These are phyloP conservation scores for Psilocybe sp. DNA, from an alignment of 768 basidiomycete genomes.

Conservation along the genomic window DNA sequence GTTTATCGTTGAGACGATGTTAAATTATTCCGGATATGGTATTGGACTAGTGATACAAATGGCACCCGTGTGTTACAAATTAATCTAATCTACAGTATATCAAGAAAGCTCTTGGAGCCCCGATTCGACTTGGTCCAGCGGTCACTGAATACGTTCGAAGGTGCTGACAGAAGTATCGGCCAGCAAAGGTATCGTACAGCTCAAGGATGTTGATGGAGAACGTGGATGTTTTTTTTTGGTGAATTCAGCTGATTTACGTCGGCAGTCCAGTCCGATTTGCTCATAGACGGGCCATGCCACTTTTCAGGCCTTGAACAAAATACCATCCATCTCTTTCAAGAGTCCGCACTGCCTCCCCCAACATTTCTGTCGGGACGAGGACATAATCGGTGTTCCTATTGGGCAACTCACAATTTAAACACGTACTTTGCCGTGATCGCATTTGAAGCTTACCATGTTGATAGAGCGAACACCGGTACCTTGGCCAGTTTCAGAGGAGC, in stretches of 20 bases:
- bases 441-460: constrained; percentile 50
- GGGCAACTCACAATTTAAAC: background rate
- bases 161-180: too few relatives aligned
- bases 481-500: constrained; percentile 48
- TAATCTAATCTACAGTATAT: too few relatives aligned
- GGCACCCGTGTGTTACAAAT: too few relatives aligned
- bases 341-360: constrained; percentile 36
- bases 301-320: constrained; percentile 28
- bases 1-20: background rate
- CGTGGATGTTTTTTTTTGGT: too few relatives aligned
- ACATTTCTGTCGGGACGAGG: constrained; percentile 45
- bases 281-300: constrained; percentile 7
- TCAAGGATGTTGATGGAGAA: too few relatives aligned
- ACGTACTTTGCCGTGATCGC: background rate
- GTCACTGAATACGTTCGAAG: too few relatives aligned
- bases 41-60: background rate
- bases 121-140: too few relatives aligned
- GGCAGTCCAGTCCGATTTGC: background rate
- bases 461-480: constrained; percentile 57
- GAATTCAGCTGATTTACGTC: too few relatives aligned
- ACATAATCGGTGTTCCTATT: constrained; percentile 68
- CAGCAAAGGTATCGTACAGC: too few relatives aligned
- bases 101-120: too few relatives aligned
- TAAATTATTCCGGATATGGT: background rate
- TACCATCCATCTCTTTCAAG: constrained; percentile 53